phyloP scores from a whole-genome alignment of 1,284 basidiomycete genomes.

The Austropuccinia psidii region DNA sequence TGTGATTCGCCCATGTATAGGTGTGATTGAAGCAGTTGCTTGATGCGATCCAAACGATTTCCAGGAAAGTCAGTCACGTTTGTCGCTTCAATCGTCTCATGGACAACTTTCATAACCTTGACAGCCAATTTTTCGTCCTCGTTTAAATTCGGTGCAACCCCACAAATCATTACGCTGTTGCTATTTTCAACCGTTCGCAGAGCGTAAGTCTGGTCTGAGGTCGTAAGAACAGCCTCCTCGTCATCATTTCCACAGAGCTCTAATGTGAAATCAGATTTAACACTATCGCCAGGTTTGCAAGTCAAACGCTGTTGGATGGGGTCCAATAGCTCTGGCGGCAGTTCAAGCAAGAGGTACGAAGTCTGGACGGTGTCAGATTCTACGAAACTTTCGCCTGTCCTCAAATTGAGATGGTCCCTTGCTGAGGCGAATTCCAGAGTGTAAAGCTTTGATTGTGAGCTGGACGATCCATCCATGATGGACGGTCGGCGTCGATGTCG shows the following conservation, averaged over 20 bases:
- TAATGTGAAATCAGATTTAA: not conserved
- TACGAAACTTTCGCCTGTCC: too few species aligned
- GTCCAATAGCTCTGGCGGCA: constrained; percentile 22
- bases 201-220: constrained; percentile 13
- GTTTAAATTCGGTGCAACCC: not conserved
- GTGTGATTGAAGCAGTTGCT: constrained; percentile 11
- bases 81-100: constrained; percentile 26
- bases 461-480: too few species aligned
- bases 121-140: not conserved
- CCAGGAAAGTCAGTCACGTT: constrained; percentile 25
- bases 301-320: constrained; percentile 12
- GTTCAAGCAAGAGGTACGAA: constrained; percentile 27
- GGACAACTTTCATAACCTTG: constrained; percentile 24
- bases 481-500: too few species aligned
- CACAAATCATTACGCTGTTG: constrained; percentile 35
- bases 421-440: too few species aligned
- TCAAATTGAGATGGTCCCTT: too few species aligned
- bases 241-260: constrained; percentile 31
- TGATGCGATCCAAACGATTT: constrained; percentile 12
- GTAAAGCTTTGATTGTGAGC: too few species aligned
- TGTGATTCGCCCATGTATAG: constrained; percentile 21
- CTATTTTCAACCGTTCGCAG: constrained; percentile 33
- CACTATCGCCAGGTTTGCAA: not conserved
- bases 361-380: too few species aligned
- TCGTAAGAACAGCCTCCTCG: constrained; percentile 31